Conservation (phyloP, 805 yeast genomes). For the Pichia rugopelliculosa region DNA sequence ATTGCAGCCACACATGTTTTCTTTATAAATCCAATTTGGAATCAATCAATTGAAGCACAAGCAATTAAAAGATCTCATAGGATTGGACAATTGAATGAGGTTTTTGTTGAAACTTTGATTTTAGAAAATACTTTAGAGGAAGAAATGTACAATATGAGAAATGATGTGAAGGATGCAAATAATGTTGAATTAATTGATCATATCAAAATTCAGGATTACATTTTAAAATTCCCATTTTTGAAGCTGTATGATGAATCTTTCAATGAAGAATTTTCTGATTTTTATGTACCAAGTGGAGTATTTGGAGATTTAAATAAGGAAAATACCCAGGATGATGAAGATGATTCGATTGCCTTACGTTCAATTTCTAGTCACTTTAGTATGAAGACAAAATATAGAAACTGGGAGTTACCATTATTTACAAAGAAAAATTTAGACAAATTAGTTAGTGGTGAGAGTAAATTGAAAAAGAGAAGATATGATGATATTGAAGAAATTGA, state of each 20-base stretch:
- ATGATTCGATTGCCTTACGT: slow-evolving; percentile 9
- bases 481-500: slow-evolving; percentile 6
- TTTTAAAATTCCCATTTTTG: slow-evolving; percentile 44
- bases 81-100: slow-evolving; percentile 61
- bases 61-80: slow-evolving; percentile 74
- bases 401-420: slow-evolving; percentile 34
- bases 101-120: slow-evolving; percentile 61
- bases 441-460: slow-evolving; percentile 20
- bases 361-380: slow-evolving; percentile 14
- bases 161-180: slow-evolving; percentile 16
- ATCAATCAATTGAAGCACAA: slow-evolving; percentile 61
- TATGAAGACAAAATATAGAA: slow-evolving; percentile 4
- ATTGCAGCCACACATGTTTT: slow-evolving; percentile 62
- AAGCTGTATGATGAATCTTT: slow-evolving; percentile 32
- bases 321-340: slow-evolving; percentile 1
- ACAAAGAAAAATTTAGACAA: slow-evolving; percentile 24
- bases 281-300: slow-evolving; percentile 15
- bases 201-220: slow-evolving; percentile 48
- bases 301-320: not conserved
- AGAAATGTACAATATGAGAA: slow-evolving; percentile 45
- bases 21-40: slow-evolving; percentile 70
- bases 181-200: slow-evolving; percentile 47
- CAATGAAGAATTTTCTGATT: slow-evolving; percentile 9
- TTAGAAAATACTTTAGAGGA: slow-evolving; percentile 59
- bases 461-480: slow-evolving; percentile 11